These are phyloP conservation scores for Zoysia pacifica DNA, from an alignment of 176 grass and related monocot genomes.

Conservation along the genomic window DNA sequence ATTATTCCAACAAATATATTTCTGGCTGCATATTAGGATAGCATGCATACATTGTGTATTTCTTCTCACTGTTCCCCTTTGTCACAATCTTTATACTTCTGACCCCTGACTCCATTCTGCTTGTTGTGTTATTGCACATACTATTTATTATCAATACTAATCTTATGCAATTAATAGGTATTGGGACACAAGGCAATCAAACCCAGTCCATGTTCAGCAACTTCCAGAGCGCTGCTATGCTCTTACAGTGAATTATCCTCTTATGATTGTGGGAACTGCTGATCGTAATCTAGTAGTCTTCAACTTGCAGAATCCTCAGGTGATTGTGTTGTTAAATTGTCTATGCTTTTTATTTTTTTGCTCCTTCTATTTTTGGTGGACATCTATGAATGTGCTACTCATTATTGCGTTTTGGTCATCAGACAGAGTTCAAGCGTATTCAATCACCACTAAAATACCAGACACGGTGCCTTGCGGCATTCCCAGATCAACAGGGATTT, in stretches of 20 bases:
- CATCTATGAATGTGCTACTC: neutral
- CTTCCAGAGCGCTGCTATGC: constrained; percentile 82
- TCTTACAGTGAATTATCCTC: constrained; percentile 83
- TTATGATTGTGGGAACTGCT: constrained; percentile 96
- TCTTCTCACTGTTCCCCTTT: neutral
- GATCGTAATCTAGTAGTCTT: constrained; percentile 84
- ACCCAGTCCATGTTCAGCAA: constrained; percentile 88
- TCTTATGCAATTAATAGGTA: constrained; percentile 51
- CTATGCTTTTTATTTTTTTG: neutral
- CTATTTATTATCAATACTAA: constrained; percentile 5
- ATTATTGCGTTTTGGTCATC: constrained; percentile 35
- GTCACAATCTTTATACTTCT: neutral
- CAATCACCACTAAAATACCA: constrained; percentile 93
- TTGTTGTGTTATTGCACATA: neutral
- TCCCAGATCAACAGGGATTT: constrained; percentile 98
- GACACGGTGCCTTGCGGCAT: constrained; percentile 83
- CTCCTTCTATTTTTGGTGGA: constrained; percentile 1
- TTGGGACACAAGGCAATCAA: constrained; percentile 86
- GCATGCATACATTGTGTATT: neutral
- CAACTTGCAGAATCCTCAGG: constrained; percentile 96
- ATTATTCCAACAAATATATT: neutral
- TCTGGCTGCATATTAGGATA: constrained; percentile 18
- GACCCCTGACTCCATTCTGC: neutral
- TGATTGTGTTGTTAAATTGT: constrained; percentile 26
- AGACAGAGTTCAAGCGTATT: constrained; percentile 93